These are phyloP conservation scores for Triticum dicoccoides DNA, from an alignment of 176 grass and related monocot genomes.

Conservation along the genomic window DNA sequence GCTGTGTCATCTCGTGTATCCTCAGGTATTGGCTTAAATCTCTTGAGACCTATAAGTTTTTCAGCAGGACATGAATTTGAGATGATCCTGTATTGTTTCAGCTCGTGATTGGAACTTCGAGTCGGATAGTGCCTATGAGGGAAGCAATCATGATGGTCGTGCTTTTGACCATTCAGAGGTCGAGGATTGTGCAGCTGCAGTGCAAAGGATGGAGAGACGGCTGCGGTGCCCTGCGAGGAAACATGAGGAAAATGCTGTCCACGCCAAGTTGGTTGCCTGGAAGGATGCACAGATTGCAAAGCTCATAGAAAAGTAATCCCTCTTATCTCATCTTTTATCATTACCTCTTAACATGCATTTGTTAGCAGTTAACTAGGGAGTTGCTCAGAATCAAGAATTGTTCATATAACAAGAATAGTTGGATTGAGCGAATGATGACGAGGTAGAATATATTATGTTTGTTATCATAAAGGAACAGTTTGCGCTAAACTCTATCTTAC, in stretches of 20 bases:
- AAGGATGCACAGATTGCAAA: slow-evolving; percentile 61
- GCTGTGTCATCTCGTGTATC: slow-evolving; percentile 56
- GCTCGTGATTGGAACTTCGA: slow-evolving; percentile 48
- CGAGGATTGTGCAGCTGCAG: slow-evolving; percentile 25
- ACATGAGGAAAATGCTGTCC: slow-evolving; percentile 31
- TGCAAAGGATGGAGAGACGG: slow-evolving; percentile 27
- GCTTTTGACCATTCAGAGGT: slow-evolving; percentile 30
- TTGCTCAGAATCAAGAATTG: slow-evolving; percentile 22
- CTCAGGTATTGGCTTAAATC: slow-evolving; percentile 48
- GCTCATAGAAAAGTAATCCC: slow-evolving; percentile 62
- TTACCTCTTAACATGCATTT: background rate
- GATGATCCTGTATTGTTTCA: slow-evolving; percentile 25
- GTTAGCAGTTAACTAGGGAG: background rate
- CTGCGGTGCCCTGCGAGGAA: slow-evolving; percentile 15
- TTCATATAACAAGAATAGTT: background rate
- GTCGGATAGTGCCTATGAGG: slow-evolving; percentile 37
- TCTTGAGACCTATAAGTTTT: slow-evolving; percentile 9
- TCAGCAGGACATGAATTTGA: slow-evolving; percentile 15
- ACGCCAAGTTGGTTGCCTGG: slow-evolving; percentile 63
- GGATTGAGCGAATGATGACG: background rate
- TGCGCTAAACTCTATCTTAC: background rate
- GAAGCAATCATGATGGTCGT: slow-evolving; percentile 22
- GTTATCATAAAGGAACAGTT: background rate
- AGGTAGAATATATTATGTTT: slow-evolving; percentile 4
- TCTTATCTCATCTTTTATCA: background rate